phyloP scores from a whole-genome alignment of 163 green algal genomes.

The Prototheca stagnorum region DNA sequence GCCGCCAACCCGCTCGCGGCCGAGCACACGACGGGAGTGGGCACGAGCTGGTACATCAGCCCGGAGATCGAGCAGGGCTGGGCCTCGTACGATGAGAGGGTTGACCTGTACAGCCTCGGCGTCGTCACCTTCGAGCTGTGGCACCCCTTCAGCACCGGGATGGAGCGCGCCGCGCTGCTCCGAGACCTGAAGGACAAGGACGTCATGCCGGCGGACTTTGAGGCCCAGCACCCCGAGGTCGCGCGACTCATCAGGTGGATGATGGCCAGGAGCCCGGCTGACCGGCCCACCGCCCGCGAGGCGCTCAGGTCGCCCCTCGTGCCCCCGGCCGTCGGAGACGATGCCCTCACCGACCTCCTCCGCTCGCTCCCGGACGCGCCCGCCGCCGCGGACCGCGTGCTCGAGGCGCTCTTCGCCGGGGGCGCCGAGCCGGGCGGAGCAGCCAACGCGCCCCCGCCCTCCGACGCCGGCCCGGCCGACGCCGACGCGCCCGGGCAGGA shows the following conservation, averaged over 20 bases:
- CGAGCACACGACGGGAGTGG: slow-evolving; percentile 5
- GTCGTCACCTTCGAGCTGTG: slow-evolving; percentile 83
- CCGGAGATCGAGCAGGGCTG: slow-evolving; percentile 70
- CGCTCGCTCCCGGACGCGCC: slow-evolving; percentile 59
- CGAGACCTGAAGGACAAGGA: slow-evolving; percentile 46
- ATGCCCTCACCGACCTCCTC: slow-evolving; percentile 68
- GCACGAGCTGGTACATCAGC: slow-evolving; percentile 39
- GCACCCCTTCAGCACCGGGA: slow-evolving; percentile 71
- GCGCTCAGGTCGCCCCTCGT: slow-evolving; percentile 57
- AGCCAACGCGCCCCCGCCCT: neutral
- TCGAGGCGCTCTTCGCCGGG: slow-evolving; percentile 58
- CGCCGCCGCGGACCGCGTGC: slow-evolving; percentile 38
- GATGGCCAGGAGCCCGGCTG: slow-evolving; percentile 43
- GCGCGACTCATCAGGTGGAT: slow-evolving; percentile 46
- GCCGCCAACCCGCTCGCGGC: neutral
- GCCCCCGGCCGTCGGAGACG: slow-evolving; percentile 56
- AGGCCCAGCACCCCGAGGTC: slow-evolving; percentile 32
- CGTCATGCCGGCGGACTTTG: slow-evolving; percentile 41
- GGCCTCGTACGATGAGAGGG: slow-evolving; percentile 60
- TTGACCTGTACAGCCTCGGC: slow-evolving; percentile 73
- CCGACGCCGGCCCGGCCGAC: no score
- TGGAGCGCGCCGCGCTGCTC: slow-evolving; percentile 64
- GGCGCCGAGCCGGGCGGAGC: neutral
- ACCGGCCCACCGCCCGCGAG: slow-evolving; percentile 56
- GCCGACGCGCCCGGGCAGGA: no score